Base-by-base conservation (phyloP, 164 flowering plant species). In the Santalum album region DNA sequence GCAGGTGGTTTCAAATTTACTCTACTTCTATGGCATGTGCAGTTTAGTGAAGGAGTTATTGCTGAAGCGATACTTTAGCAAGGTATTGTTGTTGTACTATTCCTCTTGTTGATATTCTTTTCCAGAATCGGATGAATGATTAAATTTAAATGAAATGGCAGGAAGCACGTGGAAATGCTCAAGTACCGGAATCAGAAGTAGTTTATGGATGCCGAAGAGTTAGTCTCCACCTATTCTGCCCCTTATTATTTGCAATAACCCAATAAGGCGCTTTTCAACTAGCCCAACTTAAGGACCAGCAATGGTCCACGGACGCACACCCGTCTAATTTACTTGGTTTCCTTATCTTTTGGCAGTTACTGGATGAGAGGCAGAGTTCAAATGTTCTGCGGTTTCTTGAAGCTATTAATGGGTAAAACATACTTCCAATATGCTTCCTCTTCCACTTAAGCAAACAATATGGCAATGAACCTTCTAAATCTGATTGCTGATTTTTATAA, bases 1-100 rank as follows among this genome's bases (percentile, higher is more conserved):
- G 25, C 36, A 50, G 53, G 53, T 50, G 18, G 19, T 50, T 26
- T 50, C 53, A n/a, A 50, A 50, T 50, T 25, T 50, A 12, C 53
- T 50, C 12, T 50, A 50, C 36, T 50, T 50, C 19, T 25, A 25
- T 50, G 53, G 53, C 19, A 50, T 26, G 35, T 50, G 35, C 19
- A 23, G 22, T 25, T 7, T 50, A 9, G 53, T 50, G 35, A 50
- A 50, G 22, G 53, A 50, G 12, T 50, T 25, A 5, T 15, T 50
- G 53, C 10, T 50, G 1, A 25, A 25, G 35, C 53, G 53, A 15
- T 50, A 50, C 35, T 50, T 50, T 12, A 50, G 53, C 53, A 50
- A 50, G 53, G 53, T 50, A 50, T 20, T 20, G 1, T 45, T 45
- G 24, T 45, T 24, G 4, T 17, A 3, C 47, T 19, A 12, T 19